Conservation (phyloP, 805 yeast genomes). For the Wickerhamiella azymoides region DNA sequence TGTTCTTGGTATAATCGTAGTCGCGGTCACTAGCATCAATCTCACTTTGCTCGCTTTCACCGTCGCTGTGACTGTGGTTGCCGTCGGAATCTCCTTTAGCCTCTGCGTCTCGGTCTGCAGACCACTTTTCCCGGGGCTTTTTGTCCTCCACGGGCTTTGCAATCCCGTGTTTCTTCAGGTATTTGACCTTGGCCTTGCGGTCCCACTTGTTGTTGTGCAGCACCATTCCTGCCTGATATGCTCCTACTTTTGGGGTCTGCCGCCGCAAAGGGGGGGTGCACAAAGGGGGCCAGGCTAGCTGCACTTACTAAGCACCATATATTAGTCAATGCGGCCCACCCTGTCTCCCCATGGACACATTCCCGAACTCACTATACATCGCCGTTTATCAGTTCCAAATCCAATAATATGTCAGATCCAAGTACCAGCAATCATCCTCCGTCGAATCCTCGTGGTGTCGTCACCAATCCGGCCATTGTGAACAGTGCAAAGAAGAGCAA, state of each 20-base stretch:
- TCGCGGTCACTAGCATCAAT: not conserved
- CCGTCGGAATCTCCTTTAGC: not conserved
- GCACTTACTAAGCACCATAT: not conserved
- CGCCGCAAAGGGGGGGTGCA: no score
- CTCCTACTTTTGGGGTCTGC: no score
- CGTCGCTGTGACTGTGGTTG: not conserved
- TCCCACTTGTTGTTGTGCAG: slow-evolving; percentile 43
- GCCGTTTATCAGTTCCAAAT: not conserved
- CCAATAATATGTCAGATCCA: not conserved
- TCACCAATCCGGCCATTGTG: slow-evolving; percentile 5
- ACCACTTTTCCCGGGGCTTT: slow-evolving; percentile 5
- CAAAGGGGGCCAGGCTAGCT: no score
- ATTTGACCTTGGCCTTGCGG: slow-evolving; percentile 30
- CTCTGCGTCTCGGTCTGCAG: not conserved
- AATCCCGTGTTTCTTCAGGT: slow-evolving; percentile 32
- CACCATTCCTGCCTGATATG: slow-evolving; percentile 27
- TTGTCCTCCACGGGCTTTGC: slow-evolving; percentile 3
- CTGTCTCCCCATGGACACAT: not conserved
- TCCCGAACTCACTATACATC: not conserved
- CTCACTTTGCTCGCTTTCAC: not conserved
- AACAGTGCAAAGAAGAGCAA: not conserved
- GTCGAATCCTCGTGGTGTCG: not conserved
- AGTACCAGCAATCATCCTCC: not conserved
- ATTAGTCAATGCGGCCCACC: not conserved
- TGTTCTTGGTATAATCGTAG: no score